A percentile compares a stretch with the other conserved stretches of the same genome.
These are phyloP conservation scores for Cichorium intybus DNA, from an alignment of 140 eudicot genomes.

Conservation along the genomic window DNA sequence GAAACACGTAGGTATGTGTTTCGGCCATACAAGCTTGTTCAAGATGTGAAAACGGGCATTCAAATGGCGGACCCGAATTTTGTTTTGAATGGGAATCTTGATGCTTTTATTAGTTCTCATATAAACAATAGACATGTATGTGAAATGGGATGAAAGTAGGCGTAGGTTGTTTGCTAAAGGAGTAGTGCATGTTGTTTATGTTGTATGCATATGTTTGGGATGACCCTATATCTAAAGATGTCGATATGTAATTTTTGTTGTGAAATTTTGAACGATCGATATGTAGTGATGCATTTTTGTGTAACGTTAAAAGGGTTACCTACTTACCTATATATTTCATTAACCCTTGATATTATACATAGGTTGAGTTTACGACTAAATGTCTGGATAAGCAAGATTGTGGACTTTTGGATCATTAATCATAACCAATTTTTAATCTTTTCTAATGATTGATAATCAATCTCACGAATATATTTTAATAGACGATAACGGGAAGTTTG, in stretches of 20 bases:
- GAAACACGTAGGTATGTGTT: slow-evolving; percentile 70
- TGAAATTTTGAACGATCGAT: slow-evolving; percentile 11
- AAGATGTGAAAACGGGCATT: slow-evolving; percentile 79
- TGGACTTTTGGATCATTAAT: too few species aligned
- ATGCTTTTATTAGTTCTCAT: slow-evolving; percentile 70
- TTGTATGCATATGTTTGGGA: slow-evolving; percentile 18
- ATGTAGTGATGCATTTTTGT: slow-evolving; percentile 11
- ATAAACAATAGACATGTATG: slow-evolving; percentile 50
- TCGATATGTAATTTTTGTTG: slow-evolving; percentile 5
- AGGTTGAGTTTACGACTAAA: too few species aligned
- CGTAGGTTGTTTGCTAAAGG: slow-evolving; percentile 2
- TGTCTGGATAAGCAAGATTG: too few species aligned
- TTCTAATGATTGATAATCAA: too few species aligned
- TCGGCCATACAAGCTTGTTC: slow-evolving; percentile 71
- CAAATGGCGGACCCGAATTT: slow-evolving; percentile 63
- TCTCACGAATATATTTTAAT: too few species aligned
- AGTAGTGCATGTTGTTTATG: slow-evolving; percentile 13
- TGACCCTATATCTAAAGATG: neutral
- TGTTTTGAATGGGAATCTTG: slow-evolving; percentile 76
- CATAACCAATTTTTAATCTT: too few species aligned
- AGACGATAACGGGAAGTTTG: too few species aligned
- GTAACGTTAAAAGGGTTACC: neutral
- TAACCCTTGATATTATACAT: neutral
- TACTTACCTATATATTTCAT: neutral
- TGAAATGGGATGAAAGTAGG: slow-evolving; percentile 33